These are phyloP conservation scores for Picea sitchensis DNA, from an alignment of 75 land plant genomes.

Conservation along the genomic window DNA sequence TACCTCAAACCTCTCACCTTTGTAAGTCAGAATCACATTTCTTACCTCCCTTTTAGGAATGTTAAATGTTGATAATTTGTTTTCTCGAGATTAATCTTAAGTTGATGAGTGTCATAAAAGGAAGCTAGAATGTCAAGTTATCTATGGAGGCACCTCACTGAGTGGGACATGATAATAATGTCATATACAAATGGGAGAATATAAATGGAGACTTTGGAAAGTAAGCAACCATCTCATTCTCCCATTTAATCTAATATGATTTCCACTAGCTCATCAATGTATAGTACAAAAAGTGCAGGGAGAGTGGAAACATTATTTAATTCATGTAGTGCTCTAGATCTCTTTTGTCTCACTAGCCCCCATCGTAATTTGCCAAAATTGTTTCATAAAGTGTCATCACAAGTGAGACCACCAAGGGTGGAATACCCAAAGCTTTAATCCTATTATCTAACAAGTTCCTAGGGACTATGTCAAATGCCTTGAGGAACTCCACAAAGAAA, in stretches of 20 bases:
- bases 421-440: not conserved
- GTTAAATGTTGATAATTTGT: too few species aligned
- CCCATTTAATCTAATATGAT: not conserved
- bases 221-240: not conserved
- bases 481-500: too few species aligned
- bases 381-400: not conserved
- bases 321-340: not conserved
- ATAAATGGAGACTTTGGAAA: not conserved
- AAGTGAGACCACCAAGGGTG: not conserved
- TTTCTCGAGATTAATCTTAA: too few species aligned
- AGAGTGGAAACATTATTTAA: not conserved
- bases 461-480: too few species aligned
- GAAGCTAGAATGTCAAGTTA: not conserved
- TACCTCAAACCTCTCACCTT: too few species aligned
- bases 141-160: not conserved
- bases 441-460: not conserved
- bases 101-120: not conserved
- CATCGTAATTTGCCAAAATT: not conserved
- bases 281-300: not conserved
- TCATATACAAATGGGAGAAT: not conserved
- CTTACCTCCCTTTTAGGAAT: too few species aligned
- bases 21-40: too few species aligned
- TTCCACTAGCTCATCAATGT: not conserved
- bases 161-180: not conserved
- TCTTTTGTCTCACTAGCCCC: not conserved